Evolutionary conservation across 2,329 filamentous ascomycete species (phyloP).

Genomic region (Aspergillus aculeatinus): DNA sequence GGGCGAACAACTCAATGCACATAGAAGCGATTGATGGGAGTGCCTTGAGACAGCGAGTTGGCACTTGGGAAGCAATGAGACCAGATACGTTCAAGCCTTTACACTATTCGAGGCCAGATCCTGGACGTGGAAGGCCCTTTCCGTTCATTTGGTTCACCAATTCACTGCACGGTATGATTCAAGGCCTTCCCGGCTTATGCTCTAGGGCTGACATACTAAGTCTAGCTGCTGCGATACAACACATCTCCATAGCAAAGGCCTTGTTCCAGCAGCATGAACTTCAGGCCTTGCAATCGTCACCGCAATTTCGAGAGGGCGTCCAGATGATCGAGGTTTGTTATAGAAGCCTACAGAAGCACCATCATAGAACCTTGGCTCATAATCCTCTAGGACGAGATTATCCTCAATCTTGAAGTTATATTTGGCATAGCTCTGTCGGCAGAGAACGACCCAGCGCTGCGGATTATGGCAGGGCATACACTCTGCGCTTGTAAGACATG

Average conservation of each 20-base stretch:
- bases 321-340: constrained; percentile 25
- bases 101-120: constrained; percentile 30
- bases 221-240: constrained; percentile 33
- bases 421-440: constrained; percentile 36
- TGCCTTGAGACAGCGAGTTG: constrained; percentile 26
- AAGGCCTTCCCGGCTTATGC: not conserved
- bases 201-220: not conserved
- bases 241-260: constrained; percentile 35
- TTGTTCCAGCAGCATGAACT: constrained; percentile 28
- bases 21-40: constrained; percentile 18
- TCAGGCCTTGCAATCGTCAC: constrained; percentile 11
- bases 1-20: constrained; percentile 20
- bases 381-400: constrained; percentile 24
- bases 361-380: no score
- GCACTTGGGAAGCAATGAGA: constrained; percentile 28
- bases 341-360: not conserved
- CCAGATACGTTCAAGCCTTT: constrained; percentile 32
- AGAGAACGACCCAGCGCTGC: constrained; percentile 34
- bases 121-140: constrained; percentile 29
- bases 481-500: constrained; percentile 31
- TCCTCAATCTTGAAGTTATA: constrained; percentile 30
- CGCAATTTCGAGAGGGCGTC: constrained; percentile 16
- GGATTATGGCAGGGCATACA: constrained; percentile 36
- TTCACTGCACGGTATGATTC: constrained; percentile 31
- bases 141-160: constrained; percentile 35